These are phyloP conservation scores for Stereum hirsutum DNA, from an alignment of 1,284 basidiomycete species.

Conservation along the genomic window DNA sequence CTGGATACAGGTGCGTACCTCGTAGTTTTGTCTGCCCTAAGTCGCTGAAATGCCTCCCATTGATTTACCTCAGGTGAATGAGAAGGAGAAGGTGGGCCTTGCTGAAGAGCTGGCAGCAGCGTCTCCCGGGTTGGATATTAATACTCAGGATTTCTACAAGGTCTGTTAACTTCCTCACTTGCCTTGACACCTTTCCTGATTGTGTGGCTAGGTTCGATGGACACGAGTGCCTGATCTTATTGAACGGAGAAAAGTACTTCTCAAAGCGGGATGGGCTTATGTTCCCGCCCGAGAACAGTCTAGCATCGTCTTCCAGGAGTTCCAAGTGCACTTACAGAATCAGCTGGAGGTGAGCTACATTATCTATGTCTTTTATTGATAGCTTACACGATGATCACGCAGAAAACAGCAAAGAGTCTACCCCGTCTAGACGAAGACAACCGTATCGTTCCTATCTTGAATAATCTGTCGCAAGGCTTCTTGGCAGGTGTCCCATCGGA, in stretches of 20 bases:
- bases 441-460: slow-evolving; percentile 83
- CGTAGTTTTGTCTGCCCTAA: not conserved
- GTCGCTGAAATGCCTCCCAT: not conserved
- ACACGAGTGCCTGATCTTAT: slow-evolving; percentile 91
- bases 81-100: slow-evolving; percentile 48
- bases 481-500: slow-evolving; percentile 84
- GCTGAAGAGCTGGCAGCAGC: slow-evolving; percentile 42
- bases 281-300: slow-evolving; percentile 80
- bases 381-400: slow-evolving; percentile 8
- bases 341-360: slow-evolving; percentile 64
- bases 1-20: slow-evolving; percentile 52
- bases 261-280: slow-evolving; percentile 83
- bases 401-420: slow-evolving; percentile 83
- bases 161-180: slow-evolving; percentile 24
- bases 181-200: not conserved
- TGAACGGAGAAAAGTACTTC: slow-evolving; percentile 74
- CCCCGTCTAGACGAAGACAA: slow-evolving; percentile 96
- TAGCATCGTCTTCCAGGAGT: slow-evolving; percentile 87
- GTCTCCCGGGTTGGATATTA: slow-evolving; percentile 17
- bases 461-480: slow-evolving; percentile 93
- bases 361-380: not conserved
- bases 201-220: slow-evolving; percentile 55
- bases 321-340: slow-evolving; percentile 66
- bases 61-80: slow-evolving; percentile 37
- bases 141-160: slow-evolving; percentile 54